phyloP scores from a whole-genome alignment of 495 filamentous ascomycete species.

The Penicillium subrubescens region DNA sequence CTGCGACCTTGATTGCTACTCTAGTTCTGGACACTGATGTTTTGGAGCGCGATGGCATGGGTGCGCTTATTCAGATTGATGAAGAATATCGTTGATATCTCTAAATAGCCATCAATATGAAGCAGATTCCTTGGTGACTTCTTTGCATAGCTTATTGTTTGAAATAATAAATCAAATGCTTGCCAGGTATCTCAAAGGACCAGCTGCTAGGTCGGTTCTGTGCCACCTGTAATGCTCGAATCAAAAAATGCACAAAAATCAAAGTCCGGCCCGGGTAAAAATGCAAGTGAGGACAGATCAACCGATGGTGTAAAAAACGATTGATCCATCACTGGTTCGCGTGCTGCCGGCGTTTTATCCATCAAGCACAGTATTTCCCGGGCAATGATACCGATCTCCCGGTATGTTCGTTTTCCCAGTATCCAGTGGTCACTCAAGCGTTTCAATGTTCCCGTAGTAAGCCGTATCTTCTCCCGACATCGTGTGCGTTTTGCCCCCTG shows the following conservation, averaged over 20 bases:
- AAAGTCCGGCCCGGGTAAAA: neutral
- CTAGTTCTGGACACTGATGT: constrained; percentile 38
- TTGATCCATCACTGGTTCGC: neutral
- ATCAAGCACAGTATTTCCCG: neutral
- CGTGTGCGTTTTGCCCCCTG: neutral
- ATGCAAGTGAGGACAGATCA: neutral
- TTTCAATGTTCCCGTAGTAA: neutral
- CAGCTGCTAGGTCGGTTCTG: neutral
- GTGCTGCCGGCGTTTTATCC: neutral
- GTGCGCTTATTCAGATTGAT: constrained; percentile 34
- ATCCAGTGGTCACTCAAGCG: neutral
- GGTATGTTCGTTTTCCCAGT: neutral
- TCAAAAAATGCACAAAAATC: neutral
- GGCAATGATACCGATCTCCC: neutral
- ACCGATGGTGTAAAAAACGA: neutral
- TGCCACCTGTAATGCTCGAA: neutral
- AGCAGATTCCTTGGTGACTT: neutral
- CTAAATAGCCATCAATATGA: neutral
- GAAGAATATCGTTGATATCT: constrained; percentile 25
- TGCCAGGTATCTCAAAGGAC: neutral
- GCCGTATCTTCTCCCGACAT: neutral
- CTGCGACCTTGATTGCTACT: constrained; percentile 32
- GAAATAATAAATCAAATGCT: neutral
- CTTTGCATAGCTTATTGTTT: too few species aligned
- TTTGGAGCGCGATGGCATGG: constrained; percentile 32